These are phyloP conservation scores for Lachnellula cervina DNA, from an alignment of 2,329 filamentous ascomycete genomes.

Conservation along the genomic window DNA sequence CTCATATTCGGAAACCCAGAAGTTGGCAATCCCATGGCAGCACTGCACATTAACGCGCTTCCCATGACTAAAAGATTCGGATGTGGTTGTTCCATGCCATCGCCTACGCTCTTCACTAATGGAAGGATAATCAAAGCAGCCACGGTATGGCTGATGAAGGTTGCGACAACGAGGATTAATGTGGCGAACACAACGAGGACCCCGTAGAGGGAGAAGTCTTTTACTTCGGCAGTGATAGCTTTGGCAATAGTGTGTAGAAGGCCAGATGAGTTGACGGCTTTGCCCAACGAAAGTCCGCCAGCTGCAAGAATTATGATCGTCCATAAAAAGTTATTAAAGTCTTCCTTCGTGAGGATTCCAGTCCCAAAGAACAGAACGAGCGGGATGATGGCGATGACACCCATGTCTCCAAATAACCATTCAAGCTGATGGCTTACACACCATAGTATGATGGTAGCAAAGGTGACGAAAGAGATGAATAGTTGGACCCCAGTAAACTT, in stretches of 20 bases:
- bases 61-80: constrained; percentile 96
- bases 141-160: constrained; percentile 96
- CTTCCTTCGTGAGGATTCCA: constrained; percentile 93
- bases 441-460: constrained; percentile 85
- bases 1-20: constrained; percentile 99
- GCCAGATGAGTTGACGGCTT: constrained; percentile 89
- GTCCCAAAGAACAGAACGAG: constrained; percentile 95
- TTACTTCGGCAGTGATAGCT: constrained; percentile 67
- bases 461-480: constrained; percentile 81
- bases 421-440: constrained; percentile 89
- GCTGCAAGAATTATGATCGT: constrained; percentile 98
- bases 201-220: constrained; percentile 76
- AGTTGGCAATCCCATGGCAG: constrained; percentile 95
- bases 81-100: constrained; percentile 80
- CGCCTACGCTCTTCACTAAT: constrained; percentile 80
- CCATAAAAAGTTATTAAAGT: constrained; percentile 99
- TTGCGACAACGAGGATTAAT: constrained; percentile 87
- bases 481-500: constrained; percentile 83
- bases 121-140: constrained; percentile 92
- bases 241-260: constrained; percentile 82
- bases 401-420: constrained; percentile 90
- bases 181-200: constrained; percentile 80
- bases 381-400: constrained; percentile 93
- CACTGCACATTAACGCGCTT: constrained; percentile 90
- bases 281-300: constrained; percentile 85